Evolutionary conservation across 2,329 filamentous ascomycete genomes (phyloP).

Genomic region (Aspergillus latus): DNA sequence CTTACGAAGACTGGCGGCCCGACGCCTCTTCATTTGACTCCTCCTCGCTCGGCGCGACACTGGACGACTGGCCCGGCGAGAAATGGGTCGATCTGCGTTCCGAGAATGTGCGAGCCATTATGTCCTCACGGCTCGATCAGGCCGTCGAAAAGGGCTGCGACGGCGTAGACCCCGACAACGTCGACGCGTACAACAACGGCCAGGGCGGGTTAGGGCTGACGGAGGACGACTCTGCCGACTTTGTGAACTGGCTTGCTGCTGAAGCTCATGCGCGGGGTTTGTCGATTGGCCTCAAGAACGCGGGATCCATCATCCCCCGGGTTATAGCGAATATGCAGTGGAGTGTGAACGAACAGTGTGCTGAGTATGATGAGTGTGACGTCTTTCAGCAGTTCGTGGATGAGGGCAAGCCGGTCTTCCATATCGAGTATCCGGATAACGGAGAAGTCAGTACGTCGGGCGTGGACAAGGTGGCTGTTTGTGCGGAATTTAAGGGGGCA

Average conservation of each 20-base stretch:
- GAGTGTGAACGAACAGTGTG: conserved; percentile 70
- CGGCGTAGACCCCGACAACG: conserved; percentile 70
- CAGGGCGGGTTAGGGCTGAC: conserved; percentile 59
- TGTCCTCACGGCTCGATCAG: conserved; percentile 59
- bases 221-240: conserved; percentile 56
- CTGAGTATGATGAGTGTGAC: conserved; percentile 59
- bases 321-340: conserved; percentile 60
- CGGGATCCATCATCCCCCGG: conserved; percentile 56
- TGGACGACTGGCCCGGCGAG: conserved; percentile 67
- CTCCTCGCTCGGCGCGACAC: conserved; percentile 56
- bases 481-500: conserved; percentile 41
- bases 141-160: conserved; percentile 65
- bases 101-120: conserved; percentile 60
- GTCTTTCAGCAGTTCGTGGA: conserved; percentile 59
- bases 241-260: conserved; percentile 60
- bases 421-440: conserved; percentile 67
- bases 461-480: conserved; percentile 47
- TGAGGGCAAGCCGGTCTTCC: conserved; percentile 67
- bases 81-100: conserved; percentile 64
- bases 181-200: conserved; percentile 63
- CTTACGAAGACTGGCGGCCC: conserved; percentile 62
- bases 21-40: conserved; percentile 58
- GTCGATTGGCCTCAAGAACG: conserved; percentile 69
- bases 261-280: conserved; percentile 57
- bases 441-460: conserved; percentile 40